phyloP scores from a whole-genome alignment of 2,329 filamentous ascomycete genomes.

The Cercospora sesami region DNA sequence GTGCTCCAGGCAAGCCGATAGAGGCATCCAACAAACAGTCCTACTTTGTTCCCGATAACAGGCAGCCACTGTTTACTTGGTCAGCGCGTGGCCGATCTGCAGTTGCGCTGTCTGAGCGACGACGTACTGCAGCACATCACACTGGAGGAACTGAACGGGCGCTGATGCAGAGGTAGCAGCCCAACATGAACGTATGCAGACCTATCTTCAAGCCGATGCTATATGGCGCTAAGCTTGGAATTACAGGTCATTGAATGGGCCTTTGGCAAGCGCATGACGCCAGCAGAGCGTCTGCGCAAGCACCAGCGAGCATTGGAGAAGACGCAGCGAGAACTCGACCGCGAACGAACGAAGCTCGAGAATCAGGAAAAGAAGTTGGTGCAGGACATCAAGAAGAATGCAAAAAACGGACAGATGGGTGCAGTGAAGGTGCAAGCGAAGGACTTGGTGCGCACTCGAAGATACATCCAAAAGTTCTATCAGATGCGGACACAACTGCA shows the following conservation, averaged over 20 bases:
- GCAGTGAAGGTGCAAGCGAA: conserved; percentile 98
- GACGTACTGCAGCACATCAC: not conserved
- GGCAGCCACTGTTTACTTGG: not conserved
- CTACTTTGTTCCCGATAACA: not conserved
- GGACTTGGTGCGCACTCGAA: conserved; percentile 89
- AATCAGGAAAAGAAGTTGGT: conserved; percentile 98
- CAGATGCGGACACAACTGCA: conserved; percentile 96
- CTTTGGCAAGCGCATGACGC: conserved; percentile 98
- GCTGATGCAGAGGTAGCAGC: conserved; percentile 2
- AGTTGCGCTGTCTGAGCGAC: not conserved
- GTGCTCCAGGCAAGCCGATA: not conserved
- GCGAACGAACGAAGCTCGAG: conserved; percentile 92
- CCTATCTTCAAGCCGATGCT: not conserved
- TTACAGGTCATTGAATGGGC: conserved; percentile 93
- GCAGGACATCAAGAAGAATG: conserved; percentile 94
- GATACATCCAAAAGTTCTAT: conserved; percentile 98
- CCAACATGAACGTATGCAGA: conserved; percentile 59
- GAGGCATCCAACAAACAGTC: conserved; percentile 1
- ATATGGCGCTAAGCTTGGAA: not conserved
- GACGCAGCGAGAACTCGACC: conserved; percentile 92
- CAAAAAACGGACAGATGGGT: conserved; percentile 98
- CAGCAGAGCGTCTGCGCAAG: conserved; percentile 84
- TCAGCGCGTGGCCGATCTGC: not conserved
- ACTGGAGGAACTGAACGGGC: conserved; percentile 1
- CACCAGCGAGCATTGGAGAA: conserved; percentile 97